These are phyloP conservation scores for Hypoxylon cercidicola DNA, from an alignment of 495 filamentous ascomycete genomes.

Conservation along the genomic window DNA sequence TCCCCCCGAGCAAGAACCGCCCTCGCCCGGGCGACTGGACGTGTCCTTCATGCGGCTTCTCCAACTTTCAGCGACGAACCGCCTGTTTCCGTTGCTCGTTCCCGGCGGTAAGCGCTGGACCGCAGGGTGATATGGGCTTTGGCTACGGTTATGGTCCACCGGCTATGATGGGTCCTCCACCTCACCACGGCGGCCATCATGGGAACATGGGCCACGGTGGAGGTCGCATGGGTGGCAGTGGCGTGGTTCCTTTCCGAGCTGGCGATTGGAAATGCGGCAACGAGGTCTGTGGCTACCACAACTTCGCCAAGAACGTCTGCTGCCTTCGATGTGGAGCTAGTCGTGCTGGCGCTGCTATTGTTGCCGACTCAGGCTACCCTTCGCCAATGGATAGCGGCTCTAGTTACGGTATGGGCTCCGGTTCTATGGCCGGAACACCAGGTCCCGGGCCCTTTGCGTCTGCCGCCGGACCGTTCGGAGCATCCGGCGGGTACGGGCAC, in stretches of 20 bases:
- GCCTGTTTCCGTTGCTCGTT: conserved; percentile 99
- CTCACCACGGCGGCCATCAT: conserved; percentile 81
- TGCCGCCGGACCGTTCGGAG: conserved; percentile 73
- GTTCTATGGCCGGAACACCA: conserved; percentile 85
- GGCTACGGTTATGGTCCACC: conserved; percentile 76
- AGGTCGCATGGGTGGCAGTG: conserved; percentile 77
- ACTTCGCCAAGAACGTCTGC: conserved; percentile 99
- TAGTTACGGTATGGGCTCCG: conserved; percentile 77
- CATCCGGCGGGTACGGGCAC: conserved; percentile 81
- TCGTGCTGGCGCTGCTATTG: conserved; percentile 89
- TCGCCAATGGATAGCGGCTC: conserved; percentile 89
- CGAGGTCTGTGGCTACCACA: conserved; percentile 98
- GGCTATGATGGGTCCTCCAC: conserved; percentile 78
- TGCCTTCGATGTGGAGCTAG: conserved; percentile 96
- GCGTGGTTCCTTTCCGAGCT: conserved; percentile 95
- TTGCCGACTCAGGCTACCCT: conserved; percentile 91
- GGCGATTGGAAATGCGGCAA: conserved; percentile 99
- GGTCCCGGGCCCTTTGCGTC: conserved; percentile 84
- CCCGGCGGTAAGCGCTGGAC: conserved; percentile 85
- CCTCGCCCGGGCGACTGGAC: conserved; percentile 98
- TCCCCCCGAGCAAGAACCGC: conserved; percentile 97
- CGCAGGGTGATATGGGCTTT: conserved; percentile 79
- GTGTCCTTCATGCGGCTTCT: conserved; percentile 92
- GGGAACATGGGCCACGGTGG: conserved; percentile 79
- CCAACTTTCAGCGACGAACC: conserved; percentile 96